These are phyloP conservation scores for Citrus reticulata DNA, from an alignment of 345 rosid species.

Conservation along the genomic window DNA sequence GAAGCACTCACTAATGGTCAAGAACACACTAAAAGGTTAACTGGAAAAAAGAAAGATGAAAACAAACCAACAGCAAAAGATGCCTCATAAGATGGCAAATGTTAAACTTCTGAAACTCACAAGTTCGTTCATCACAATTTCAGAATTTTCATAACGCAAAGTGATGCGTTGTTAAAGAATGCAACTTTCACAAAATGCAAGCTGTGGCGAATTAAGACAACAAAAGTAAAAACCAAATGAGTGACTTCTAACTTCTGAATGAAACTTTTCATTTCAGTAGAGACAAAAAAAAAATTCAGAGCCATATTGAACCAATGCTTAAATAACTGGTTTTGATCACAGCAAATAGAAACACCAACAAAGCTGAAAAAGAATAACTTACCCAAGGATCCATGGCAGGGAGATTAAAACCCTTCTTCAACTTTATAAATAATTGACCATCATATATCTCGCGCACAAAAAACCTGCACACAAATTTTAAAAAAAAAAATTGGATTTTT, in stretches of 20 bases:
- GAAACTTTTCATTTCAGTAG: background rate
- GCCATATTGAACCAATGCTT: background rate
- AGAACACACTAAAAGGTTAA: too few species aligned
- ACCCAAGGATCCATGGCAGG: slow-evolving; percentile 99
- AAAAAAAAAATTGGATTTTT: background rate
- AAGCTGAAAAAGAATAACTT: slow-evolving; percentile 11
- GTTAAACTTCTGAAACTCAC: background rate
- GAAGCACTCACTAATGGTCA: background rate
- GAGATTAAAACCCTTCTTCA: slow-evolving; percentile 66
- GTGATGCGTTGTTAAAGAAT: background rate
- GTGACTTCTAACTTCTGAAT: background rate
- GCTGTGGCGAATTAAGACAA: too few species aligned
- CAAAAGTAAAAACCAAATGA: background rate
- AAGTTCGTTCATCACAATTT: background rate
- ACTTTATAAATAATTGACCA: slow-evolving; percentile 74
- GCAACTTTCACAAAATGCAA: background rate
- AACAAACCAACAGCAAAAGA: background rate
- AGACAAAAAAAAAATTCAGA: background rate
- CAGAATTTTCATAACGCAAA: background rate
- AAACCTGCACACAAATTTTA: slow-evolving; percentile 41
- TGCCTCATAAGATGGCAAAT: background rate
- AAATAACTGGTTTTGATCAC: background rate
- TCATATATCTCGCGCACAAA: slow-evolving; percentile 77
- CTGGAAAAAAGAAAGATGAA: background rate
- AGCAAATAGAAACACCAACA: background rate